A percentile compares a stretch with the other conserved stretches of the same genome.
Conservation (phyloP, 805 yeast genomes). For the Lachancea sp. region DNA sequence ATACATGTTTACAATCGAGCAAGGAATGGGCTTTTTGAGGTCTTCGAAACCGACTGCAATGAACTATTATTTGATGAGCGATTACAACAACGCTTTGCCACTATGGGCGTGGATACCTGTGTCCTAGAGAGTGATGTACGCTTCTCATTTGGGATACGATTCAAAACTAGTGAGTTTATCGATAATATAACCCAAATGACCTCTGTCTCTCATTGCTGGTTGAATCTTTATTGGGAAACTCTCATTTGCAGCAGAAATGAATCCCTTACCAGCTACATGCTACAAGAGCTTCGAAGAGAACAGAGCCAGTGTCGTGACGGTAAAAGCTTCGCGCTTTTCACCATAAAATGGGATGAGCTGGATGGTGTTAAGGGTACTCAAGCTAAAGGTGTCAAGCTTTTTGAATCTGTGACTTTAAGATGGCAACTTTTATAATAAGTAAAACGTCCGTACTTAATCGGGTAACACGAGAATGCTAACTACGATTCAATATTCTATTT, state of each 20-base stretch:
- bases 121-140: slow-evolving; percentile 20
- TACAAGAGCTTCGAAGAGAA: slow-evolving; percentile 15
- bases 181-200: slow-evolving; percentile 16
- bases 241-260: slow-evolving; percentile 17
- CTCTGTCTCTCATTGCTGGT: slow-evolving; percentile 35
- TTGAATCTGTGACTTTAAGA: slow-evolving; percentile 43
- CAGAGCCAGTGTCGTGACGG: slow-evolving; percentile 15
- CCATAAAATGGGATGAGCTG: slow-evolving; percentile 42
- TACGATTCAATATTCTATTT: no score
- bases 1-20: slow-evolving; percentile 18
- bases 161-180: slow-evolving; percentile 14
- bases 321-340: slow-evolving; percentile 8
- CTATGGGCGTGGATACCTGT: slow-evolving; percentile 1
- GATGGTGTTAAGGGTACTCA: slow-evolving; percentile 65
- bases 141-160: slow-evolving; percentile 20
- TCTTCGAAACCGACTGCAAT: background rate
- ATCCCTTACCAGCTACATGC: slow-evolving; percentile 9
- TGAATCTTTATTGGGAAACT: slow-evolving; percentile 41
- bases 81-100: background rate
- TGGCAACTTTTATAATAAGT: slow-evolving; percentile 15
- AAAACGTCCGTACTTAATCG: background rate
- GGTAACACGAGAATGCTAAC: background rate
- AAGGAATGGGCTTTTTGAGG: slow-evolving; percentile 14
- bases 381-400: slow-evolving; percentile 46
- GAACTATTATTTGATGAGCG: background rate